These are phyloP conservation scores for Botryotinia narcissicola DNA, from an alignment of 2,329 filamentous ascomycete genomes.

Conservation along the genomic window DNA sequence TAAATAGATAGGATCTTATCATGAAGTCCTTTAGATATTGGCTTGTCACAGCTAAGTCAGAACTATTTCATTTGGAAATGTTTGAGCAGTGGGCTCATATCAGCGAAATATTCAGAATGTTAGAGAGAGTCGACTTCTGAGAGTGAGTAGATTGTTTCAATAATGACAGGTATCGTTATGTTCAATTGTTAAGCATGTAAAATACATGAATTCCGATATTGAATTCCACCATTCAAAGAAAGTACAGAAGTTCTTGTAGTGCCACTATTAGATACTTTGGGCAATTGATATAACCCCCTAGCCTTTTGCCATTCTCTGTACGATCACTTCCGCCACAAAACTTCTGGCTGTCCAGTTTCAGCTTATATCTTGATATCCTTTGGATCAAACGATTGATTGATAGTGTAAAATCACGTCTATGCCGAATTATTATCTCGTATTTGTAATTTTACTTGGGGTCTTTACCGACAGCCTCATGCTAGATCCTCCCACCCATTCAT, in stretches of 20 bases:
- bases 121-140: background rate
- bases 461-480: slow-evolving; percentile 12
- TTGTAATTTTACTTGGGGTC: background rate
- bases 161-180: background rate
- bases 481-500: slow-evolving; percentile 5
- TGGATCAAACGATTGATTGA: background rate
- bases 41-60: background rate
- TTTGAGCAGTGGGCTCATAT: background rate
- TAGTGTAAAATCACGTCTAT: background rate
- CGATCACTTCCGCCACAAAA: background rate
- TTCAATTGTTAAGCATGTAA: background rate
- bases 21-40: background rate
- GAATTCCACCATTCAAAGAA: background rate
- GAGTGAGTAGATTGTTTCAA: background rate
- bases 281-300: background rate
- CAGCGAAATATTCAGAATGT: background rate
- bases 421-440: background rate
- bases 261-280: background rate
- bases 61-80: background rate
- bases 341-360: background rate
- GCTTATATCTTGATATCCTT: background rate
- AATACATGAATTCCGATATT: background rate
- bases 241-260: background rate
- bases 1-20: no score
- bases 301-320: background rate